phyloP scores from a whole-genome alignment of 148 eudicot genomes.

The Hydrangea macrophylla region DNA sequence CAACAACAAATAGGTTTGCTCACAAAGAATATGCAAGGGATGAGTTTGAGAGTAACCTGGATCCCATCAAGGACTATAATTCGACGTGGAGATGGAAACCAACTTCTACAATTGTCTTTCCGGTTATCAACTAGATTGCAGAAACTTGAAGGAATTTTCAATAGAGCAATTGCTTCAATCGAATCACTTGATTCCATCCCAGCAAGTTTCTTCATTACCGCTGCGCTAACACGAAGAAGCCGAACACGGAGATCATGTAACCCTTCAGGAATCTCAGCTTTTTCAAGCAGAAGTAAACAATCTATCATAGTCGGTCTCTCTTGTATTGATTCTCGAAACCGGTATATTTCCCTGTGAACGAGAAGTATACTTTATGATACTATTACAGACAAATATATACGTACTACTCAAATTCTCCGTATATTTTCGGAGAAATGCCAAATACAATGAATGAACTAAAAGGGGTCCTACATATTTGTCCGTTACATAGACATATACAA shows the following conservation, averaged over 20 bases:
- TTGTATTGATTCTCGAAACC: constrained; percentile 36
- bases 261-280: constrained; percentile 50
- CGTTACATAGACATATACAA: no score
- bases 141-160: constrained; percentile 69
- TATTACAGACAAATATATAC: constrained; percentile 5
- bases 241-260: constrained; percentile 36
- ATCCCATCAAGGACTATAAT: constrained; percentile 90
- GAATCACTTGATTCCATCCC: constrained; percentile 86
- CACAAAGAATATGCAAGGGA: not conserved
- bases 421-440: not conserved
- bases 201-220: constrained; percentile 76
- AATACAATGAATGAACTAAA: not conserved
- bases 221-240: constrained; percentile 53
- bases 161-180: constrained; percentile 64
- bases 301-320: constrained; percentile 33
- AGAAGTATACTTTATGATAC: not conserved
- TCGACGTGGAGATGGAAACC: constrained; percentile 58
- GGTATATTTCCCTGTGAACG: constrained; percentile 77
- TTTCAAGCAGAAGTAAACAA: constrained; percentile 68
- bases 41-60: constrained; percentile 49
- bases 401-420: not conserved
- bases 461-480: not conserved
- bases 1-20: constrained; percentile 3
- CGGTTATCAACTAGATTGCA: constrained; percentile 35
- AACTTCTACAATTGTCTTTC: constrained; percentile 35